phyloP scores from a whole-genome alignment of 2,329 filamentous ascomycete genomes.

The Daldinia sp. region DNA sequence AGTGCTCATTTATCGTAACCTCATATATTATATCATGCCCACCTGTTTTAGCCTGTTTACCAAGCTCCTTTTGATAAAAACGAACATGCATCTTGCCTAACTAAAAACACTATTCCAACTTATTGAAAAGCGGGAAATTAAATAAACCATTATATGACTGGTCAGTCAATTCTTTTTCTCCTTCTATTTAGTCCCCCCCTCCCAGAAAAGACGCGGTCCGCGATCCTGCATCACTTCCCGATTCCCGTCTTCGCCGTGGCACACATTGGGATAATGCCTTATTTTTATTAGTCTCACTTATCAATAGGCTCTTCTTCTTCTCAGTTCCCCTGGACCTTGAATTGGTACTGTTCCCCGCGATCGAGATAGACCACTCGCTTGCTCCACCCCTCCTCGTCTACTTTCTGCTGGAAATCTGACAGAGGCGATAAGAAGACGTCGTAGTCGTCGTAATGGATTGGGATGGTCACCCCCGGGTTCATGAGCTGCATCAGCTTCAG shows the following conservation, averaged over 20 bases:
- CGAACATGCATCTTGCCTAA: conserved; percentile 10
- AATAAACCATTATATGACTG: conserved; percentile 7
- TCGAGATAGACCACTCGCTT: conserved; percentile 68
- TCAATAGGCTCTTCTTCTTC: no score
- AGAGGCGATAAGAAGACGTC: conserved; percentile 67
- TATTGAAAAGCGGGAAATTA: neutral
- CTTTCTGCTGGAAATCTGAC: conserved; percentile 65
- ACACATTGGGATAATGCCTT: neutral
- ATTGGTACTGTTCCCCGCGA: conserved; percentile 64
- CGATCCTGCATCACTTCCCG: conserved; percentile 6
- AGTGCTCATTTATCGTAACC: neutral
- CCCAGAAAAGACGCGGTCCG: conserved; percentile 1
- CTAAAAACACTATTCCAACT: neutral
- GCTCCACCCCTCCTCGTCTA: conserved; percentile 59
- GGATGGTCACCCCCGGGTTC: conserved; percentile 68
- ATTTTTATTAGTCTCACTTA: neutral
- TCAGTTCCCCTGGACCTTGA: conserved; percentile 52
- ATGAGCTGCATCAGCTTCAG: conserved; percentile 67
- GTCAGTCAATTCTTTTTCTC: conserved; percentile 1
- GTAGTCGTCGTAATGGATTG: conserved; percentile 72
- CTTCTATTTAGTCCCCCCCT: neutral
- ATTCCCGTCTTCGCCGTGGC: neutral
- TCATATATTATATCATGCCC: neutral
- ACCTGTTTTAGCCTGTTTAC: conserved; percentile 32
- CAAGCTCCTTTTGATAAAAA: conserved; percentile 19